Percentiles rank a stretch among this genome's conserved stretches.
These are phyloP conservation scores for Neodidymelliopsis sp. DNA, from an alignment of 2,329 filamentous ascomycete species.

Conservation along the genomic window DNA sequence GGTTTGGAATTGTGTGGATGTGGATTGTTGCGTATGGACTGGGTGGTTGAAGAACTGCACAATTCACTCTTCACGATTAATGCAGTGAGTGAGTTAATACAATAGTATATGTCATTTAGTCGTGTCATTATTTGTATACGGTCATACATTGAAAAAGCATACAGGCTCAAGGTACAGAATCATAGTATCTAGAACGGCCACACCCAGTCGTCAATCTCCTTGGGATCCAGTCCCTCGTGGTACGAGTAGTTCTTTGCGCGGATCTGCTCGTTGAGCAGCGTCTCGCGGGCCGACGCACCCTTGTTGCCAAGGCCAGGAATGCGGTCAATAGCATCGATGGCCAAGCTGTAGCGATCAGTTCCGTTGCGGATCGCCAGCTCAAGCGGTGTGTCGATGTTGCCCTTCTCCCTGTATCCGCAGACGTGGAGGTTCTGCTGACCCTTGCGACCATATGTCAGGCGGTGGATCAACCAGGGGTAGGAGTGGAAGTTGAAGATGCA, in stretches of 20 bases:
- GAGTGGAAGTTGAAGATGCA: slow-evolving; percentile 87
- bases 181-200: slow-evolving; percentile 60
- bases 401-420: slow-evolving; percentile 82
- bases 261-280: slow-evolving; percentile 70
- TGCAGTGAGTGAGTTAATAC: too few relatives aligned
- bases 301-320: slow-evolving; percentile 69
- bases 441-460: slow-evolving; percentile 77
- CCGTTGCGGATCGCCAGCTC: slow-evolving; percentile 80
- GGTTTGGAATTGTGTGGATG: too few relatives aligned
- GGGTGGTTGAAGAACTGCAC: too few relatives aligned
- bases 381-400: slow-evolving; percentile 82
- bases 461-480: slow-evolving; percentile 81
- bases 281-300: slow-evolving; percentile 68
- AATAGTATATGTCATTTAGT: too few relatives aligned
- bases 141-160: neutral
- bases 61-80: too few relatives aligned
- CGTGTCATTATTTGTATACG: slow-evolving; percentile 4
- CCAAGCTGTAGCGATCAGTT: slow-evolving; percentile 78
- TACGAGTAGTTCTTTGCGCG: slow-evolving; percentile 68
- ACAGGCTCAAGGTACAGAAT: neutral
- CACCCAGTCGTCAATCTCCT: slow-evolving; percentile 69
- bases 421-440: slow-evolving; percentile 74
- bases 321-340: slow-evolving; percentile 77
- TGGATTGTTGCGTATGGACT: too few relatives aligned
- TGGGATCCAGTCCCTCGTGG: slow-evolving; percentile 74